Percentiles rank a stretch among this genome's conserved stretches.
Evolutionary conservation across 257 asterid genomes (phyloP).

Genomic region (Rauvolfia tetraphylla): DNA sequence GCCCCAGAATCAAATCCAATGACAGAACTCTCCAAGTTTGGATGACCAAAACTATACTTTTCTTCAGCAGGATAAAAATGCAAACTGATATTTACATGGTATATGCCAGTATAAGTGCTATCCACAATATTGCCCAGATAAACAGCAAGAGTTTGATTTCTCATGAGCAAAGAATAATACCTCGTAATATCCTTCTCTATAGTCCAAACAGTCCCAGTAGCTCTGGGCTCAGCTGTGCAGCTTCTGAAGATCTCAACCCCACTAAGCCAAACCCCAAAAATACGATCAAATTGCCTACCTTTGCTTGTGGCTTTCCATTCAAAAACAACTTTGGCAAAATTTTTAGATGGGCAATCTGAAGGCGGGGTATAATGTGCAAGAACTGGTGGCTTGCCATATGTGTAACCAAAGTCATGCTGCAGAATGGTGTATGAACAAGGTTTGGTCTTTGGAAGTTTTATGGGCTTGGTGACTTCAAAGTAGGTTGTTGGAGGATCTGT

Average conservation of each 20-base stretch:
- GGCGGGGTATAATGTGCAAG: conserved; percentile 46
- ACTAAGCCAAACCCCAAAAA: conserved; percentile 76
- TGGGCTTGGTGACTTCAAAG: conserved; percentile 60
- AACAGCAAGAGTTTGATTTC: conserved; percentile 54
- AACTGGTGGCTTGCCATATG: conserved; percentile 55
- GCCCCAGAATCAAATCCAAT: conserved; percentile 31
- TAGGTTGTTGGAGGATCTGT: conserved; percentile 33
- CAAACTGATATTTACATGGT: conserved; percentile 54
- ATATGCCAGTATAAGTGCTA: conserved; percentile 63
- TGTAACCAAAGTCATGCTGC: conserved; percentile 50
- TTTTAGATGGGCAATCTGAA: conserved; percentile 37
- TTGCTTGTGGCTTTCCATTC: conserved; percentile 65
- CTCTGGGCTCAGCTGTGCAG: conserved; percentile 74
- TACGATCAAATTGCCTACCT: conserved; percentile 77
- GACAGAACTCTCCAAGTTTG: conserved; percentile 6
- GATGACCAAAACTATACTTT: neutral
- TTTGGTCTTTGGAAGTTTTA: conserved; percentile 42
- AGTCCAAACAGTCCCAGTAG: conserved; percentile 57
- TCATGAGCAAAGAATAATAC: conserved; percentile 55
- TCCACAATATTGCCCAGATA: conserved; percentile 62
- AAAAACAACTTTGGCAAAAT: conserved; percentile 46
- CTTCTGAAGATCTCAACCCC: conserved; percentile 84
- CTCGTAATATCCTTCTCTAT: conserved; percentile 69
- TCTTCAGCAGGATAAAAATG: conserved; percentile 59
- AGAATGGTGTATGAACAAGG: conserved; percentile 46